phyloP scores from a whole-genome alignment of 768 basidiomycete genomes.

The Melanogaster broomeanus region DNA sequence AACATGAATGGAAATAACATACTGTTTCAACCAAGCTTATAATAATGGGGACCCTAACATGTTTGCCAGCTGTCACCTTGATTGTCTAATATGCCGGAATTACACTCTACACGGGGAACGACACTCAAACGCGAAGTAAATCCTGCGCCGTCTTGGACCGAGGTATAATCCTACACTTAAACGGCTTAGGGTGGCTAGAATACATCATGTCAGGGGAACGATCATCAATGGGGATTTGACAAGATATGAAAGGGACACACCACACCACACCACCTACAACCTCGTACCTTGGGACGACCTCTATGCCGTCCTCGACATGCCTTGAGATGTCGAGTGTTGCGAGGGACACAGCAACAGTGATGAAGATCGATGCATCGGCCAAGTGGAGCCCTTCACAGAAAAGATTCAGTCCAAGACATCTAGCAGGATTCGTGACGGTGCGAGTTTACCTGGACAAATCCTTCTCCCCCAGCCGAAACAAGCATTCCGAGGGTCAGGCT shows the following conservation, averaged over 20 bases:
- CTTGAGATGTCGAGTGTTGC: slow-evolving; percentile 9
- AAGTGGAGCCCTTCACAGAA: background rate
- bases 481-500: slow-evolving; percentile 4
- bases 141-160: slow-evolving; percentile 1
- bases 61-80: no score
- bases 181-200: slow-evolving; percentile 7
- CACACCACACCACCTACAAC: background rate
- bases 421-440: background rate
- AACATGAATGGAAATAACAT: no score
- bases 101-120: no score
- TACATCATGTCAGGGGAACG: background rate
- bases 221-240: background rate
- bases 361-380: slow-evolving; percentile 9
- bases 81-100: no score
- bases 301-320: slow-evolving; percentile 2
- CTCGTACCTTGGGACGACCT: slow-evolving; percentile 2
- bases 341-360: background rate
- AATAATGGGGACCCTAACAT: no score
- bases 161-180: slow-evolving; percentile 6
- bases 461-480: slow-evolving; percentile 19
- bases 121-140: background rate
- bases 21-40: no score
- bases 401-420: background rate
- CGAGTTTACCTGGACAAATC: background rate
- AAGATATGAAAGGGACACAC: background rate